phyloP scores from a whole-genome alignment of 2,329 filamentous ascomycete genomes.

The Alternaria brassicicola region DNA sequence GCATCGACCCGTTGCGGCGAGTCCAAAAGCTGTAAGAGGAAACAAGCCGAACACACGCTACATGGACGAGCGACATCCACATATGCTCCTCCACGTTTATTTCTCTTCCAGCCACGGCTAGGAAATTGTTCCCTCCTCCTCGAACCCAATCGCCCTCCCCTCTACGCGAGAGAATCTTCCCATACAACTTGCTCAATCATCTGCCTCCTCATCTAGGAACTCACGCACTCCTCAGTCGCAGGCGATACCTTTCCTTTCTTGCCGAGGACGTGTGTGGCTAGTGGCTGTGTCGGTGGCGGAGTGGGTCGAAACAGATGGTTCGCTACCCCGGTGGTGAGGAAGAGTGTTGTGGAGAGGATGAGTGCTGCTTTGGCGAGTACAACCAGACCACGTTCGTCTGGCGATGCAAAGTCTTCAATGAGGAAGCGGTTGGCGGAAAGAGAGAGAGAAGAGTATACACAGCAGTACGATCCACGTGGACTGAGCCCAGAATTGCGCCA shows the following conservation, averaged over 20 bases:
- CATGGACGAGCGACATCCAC: no score
- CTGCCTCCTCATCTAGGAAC: neutral
- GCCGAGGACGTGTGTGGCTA: neutral
- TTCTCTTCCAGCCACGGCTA: neutral
- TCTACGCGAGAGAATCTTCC: neutral
- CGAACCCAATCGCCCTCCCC: neutral
- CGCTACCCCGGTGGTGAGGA: neutral
- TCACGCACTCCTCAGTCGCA: neutral
- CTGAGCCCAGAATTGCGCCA: neutral
- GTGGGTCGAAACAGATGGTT: neutral
- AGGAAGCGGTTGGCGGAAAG: neutral
- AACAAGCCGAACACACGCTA: neutral
- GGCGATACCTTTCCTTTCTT: neutral
- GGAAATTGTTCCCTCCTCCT: neutral
- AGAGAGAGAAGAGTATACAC: neutral
- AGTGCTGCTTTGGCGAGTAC: neutral
- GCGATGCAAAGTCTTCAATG: neutral
- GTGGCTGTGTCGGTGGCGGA: neutral
- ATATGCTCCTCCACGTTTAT: neutral
- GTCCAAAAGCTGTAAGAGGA: neutral
- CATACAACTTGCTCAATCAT: neutral
- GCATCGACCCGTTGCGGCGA: neutral
- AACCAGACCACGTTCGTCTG: neutral
- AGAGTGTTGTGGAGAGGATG: neutral
- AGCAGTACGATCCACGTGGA: neutral